phyloP scores from a whole-genome alignment of 2,329 filamentous ascomycete genomes.

The Phialophora macrospora region DNA sequence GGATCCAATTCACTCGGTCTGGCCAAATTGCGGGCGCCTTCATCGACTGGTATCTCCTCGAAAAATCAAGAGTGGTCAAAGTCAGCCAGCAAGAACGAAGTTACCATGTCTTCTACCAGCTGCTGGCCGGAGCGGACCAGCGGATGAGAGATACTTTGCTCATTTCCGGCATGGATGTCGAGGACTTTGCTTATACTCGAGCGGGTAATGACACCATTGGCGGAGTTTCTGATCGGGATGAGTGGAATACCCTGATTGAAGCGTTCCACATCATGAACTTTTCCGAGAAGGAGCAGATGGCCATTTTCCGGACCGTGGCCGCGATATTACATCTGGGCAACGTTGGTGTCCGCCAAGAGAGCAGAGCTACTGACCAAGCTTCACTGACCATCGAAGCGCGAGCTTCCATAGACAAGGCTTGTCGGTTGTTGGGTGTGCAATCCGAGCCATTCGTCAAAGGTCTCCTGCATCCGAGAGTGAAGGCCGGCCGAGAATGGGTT shows the following conservation, averaged over 20 bases:
- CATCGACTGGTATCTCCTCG: slow-evolving; percentile 97
- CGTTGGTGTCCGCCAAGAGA: slow-evolving; percentile 86
- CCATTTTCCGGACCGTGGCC: slow-evolving; percentile 84
- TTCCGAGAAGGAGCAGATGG: slow-evolving; percentile 77
- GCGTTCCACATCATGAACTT: slow-evolving; percentile 96
- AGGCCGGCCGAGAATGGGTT: slow-evolving; percentile 96
- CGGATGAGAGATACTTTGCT: slow-evolving; percentile 77
- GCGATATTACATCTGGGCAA: slow-evolving; percentile 94
- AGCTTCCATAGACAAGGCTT: slow-evolving; percentile 76
- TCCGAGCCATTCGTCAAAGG: slow-evolving; percentile 85
- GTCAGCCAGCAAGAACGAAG: slow-evolving; percentile 88
- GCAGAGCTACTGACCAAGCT: slow-evolving; percentile 87
- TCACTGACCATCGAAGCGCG: slow-evolving; percentile 76
- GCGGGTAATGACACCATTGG: slow-evolving; percentile 89
- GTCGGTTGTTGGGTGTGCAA: slow-evolving; percentile 80
- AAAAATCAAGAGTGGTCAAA: slow-evolving; percentile 95
- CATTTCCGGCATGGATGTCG: slow-evolving; percentile 73
- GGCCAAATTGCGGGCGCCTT: slow-evolving; percentile 94
- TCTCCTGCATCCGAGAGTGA: slow-evolving; percentile 88
- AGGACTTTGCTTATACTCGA: slow-evolving; percentile 89
- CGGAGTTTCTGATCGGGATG: slow-evolving; percentile 85
- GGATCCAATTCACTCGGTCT: slow-evolving; percentile 87
- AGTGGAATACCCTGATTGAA: slow-evolving; percentile 89
- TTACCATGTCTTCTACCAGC: slow-evolving; percentile 97
- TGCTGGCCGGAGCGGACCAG: slow-evolving; percentile 79